Evolutionary conservation across 495 filamentous ascomycete species (phyloP).

Genomic region (Trypethelium eluteriae): DNA sequence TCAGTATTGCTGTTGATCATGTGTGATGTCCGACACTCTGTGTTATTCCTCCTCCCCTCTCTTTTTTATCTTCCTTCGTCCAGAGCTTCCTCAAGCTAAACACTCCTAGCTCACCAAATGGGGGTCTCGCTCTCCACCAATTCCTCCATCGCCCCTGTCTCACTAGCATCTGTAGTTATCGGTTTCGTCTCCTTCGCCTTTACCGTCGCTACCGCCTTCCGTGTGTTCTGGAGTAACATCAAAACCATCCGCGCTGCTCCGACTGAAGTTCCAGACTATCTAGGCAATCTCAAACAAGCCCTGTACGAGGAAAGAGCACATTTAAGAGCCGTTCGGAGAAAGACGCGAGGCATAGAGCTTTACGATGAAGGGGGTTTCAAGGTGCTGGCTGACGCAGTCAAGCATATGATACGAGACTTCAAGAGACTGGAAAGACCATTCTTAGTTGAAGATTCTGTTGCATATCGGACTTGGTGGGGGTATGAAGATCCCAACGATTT

Average conservation of each 20-base stretch:
- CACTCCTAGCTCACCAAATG: conserved; percentile 15
- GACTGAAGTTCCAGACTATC: conserved; percentile 25
- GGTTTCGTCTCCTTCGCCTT: conserved; percentile 31
- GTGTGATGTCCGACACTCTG: neutral
- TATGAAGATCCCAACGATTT: conserved; percentile 13
- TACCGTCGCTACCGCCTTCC: conserved; percentile 29
- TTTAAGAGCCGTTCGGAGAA: conserved; percentile 21
- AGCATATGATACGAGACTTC: conserved; percentile 25
- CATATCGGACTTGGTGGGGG: conserved; percentile 14
- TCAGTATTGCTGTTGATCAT: neutral
- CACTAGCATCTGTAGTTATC: conserved; percentile 23
- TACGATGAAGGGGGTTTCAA: conserved; percentile 14
- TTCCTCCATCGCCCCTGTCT: conserved; percentile 22
- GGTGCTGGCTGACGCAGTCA: conserved; percentile 22
- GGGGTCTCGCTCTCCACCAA: conserved; percentile 25
- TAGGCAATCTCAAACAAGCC: conserved; percentile 29
- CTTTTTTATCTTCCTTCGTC: neutral
- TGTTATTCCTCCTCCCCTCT: neutral
- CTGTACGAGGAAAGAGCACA: conserved; percentile 28
- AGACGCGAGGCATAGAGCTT: conserved; percentile 8
- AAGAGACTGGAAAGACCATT: conserved; percentile 28
- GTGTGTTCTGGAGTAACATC: conserved; percentile 28
- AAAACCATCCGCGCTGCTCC: conserved; percentile 24
- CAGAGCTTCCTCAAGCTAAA: neutral
- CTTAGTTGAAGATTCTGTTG: conserved; percentile 19